Evolutionary conservation across 2,329 filamentous ascomycete species (phyloP), one percentile per base, ranked within the genome.

Genomic region (Colletotrichum sp.): DNA sequence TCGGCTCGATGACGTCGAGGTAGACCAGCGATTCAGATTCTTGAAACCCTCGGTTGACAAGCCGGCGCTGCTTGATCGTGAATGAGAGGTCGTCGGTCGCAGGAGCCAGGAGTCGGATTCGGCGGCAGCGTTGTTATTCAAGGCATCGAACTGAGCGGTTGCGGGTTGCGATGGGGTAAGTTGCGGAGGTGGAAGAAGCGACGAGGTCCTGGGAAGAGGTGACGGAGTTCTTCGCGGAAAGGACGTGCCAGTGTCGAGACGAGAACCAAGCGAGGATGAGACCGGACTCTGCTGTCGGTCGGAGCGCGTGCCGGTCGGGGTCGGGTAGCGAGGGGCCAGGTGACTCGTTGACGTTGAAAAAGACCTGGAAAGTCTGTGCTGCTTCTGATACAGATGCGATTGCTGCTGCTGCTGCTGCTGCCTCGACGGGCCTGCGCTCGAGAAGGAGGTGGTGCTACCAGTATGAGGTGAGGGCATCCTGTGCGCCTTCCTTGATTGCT

Each of bases 11-110:
- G 82, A 77, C 59, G 86, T 88, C 18, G 87, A 89, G 33, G 82
- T 81, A 62, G 86, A 88, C 87, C 86, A 89, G 78, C 86, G 84
- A 77, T 89, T 85, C 71, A 87, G 82, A 75, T 85, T 86, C 76
- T 84, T 84, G 54, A 84, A 79, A 13, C 83, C 79, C 68, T 87
- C 86, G 77, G 80, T 84, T 70, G 82, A 71, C 66, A 80, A 79
- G 33, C 79, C 79, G 21, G 79, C 76, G 72, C 83, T 84, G 72
- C 80, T 84, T 13, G 83, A 83, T 61, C 84, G 81, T 62, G 83
- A 84, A 31, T 74, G 67, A 2, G 64, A 36, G 7, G 34, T 63
- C n/a, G 57, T 57, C 18, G 58, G 59, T 62, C 38, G 57, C 36
- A 66, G 16, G 27, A 33, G 34, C 13, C n/a, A 38, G 9, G 38